Evolutionary conservation across 1,284 basidiomycete genomes (phyloP).

Genomic region (Pseudozyma sp.): DNA sequence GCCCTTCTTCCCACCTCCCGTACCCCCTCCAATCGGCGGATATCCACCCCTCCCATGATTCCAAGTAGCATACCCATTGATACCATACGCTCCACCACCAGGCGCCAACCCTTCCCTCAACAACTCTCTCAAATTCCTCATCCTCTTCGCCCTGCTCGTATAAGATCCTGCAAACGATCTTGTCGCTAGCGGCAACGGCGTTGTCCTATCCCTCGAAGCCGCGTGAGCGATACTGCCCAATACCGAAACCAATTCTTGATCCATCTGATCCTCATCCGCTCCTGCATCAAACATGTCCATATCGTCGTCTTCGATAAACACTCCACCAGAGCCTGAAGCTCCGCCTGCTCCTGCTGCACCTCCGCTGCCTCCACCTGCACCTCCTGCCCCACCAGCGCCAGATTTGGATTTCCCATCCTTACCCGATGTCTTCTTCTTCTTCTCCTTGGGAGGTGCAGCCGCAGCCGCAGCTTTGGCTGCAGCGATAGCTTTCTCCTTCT

Average conservation of each 20-base stretch:
- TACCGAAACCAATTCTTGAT: constrained; percentile 49
- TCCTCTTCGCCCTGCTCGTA: constrained; percentile 55
- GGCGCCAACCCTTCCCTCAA: constrained; percentile 55
- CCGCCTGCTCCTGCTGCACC: not conserved
- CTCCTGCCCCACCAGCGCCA: constrained; percentile 1
- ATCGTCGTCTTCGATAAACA: constrained; percentile 53
- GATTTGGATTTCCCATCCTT: constrained; percentile 37
- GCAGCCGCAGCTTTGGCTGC: constrained; percentile 56
- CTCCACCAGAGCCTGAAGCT: not conserved
- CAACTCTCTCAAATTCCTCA: constrained; percentile 56
- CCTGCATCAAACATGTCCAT: constrained; percentile 59
- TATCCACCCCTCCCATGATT: constrained; percentile 8
- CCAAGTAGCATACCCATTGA: constrained; percentile 50
- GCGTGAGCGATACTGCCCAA: constrained; percentile 54
- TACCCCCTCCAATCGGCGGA: not conserved
- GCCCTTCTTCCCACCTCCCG: constrained; percentile 41
- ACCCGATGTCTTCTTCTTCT: constrained; percentile 55
- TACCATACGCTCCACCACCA: constrained; percentile 42
- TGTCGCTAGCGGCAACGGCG: constrained; percentile 57
- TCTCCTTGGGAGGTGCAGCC: constrained; percentile 53
- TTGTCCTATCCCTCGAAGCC: constrained; percentile 52
- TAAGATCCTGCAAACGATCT: constrained; percentile 56
- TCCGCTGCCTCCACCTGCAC: constrained; percentile 9
- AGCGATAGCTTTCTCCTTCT: constrained; percentile 70
- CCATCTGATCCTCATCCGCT: constrained; percentile 61